Base-by-base conservation (phyloP, 1,139 yeast species). In the Saccharomycopsis phalli region DNA sequence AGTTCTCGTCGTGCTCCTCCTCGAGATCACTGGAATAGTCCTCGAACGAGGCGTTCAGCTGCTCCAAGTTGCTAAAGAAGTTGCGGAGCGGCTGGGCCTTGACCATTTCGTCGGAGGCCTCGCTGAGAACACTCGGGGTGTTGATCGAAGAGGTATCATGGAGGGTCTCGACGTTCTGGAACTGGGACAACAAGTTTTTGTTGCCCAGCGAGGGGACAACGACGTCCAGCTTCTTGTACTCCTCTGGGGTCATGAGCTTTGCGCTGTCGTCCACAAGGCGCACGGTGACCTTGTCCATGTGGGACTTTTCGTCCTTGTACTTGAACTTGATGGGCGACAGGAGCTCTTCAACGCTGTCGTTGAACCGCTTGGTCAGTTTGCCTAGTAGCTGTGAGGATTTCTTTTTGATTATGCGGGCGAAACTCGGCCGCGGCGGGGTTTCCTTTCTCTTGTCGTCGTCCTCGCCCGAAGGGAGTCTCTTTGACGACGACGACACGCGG, bases 331-430 rank as follows among this genome's bases (percentile, higher is more conserved):
- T 42, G 4, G 46, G 46, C 8, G 46, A 42, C 28, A 31, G 18
- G 13, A 40, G 19, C 31, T 42, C 46, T 27, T 42, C 46, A 2
- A 40, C 37, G 18, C 44, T 42, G 13, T 26, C 20, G 23, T 40
- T 36, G 20, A 27, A 35, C 17, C 26, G 25, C 19, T 31, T 37
- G 8, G 10, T 10, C 13, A 14, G 13, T 27, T 36, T 42, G 5
- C 44, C 45, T 4, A 34, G 20, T 7, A 44, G 29, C 31, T 44
- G 47, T 4, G 47, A 44, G 27, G 47, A 44, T 22, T 44, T 44
- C 19, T 44, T 44, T 26, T 44, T 30, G 19, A 44, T 8, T n/a
- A 44, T 30, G 22, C 36, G 35, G 4, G 47, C 36, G 22, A 44
- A 44, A 22, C 46, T 44, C 14, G 47, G 47, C 23, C 38, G 38